Base-by-base conservation (phyloP, 768 basidiomycete species). In the Suillus weaverae region DNA sequence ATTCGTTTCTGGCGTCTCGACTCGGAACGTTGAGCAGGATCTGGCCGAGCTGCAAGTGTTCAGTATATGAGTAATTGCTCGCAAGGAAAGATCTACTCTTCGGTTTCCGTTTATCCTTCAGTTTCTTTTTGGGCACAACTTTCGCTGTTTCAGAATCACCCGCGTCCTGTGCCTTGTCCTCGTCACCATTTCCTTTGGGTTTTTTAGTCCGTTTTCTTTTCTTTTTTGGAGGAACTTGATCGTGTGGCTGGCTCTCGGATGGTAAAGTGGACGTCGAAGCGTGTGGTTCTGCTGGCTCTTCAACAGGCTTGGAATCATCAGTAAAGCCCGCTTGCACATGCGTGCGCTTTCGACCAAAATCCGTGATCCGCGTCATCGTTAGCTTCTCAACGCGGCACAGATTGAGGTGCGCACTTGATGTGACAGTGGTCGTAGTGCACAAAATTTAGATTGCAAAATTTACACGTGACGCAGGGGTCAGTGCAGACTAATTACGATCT, bases 311-410 rank as follows among this genome's bases (percentile, higher is more conserved):
- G 2, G 66, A 39, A 64, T 43, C 53, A 43, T 69, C 64, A 26
- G 73, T 69, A 67, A 89, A 85, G 0, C 85, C 86, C 16, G 90
- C 88, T 66, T 92, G 81, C 16, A 92, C 67, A 70, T 91, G 86
- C 5, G 86, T 88, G 59, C 91, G 79, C 73, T 93, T 94, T 61
- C 84, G 82, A n/a, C 87, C 88, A 73, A 92, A 83, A 69, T 86
- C 87, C 10, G 92, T 91, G 63, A 87, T 78, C 50, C 91, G 85
- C 16, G 91, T 92, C 91, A 93, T 92, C 11, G 39, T 41, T 41
- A 11, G 57, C 9, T 60, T 41, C 59, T 53, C 33, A 11, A 48
- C 60, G 35, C 13, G 16, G 36, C 5, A 36, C 35, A 39, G 22
- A 16, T 22, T 38, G 60, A 61, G 3, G 36, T 33, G 33, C n/a